Evolutionary conservation across 164 flowering plant species (phyloP), one percentile per base, ranked within the genome.

Genomic region (Euptelea pleiosperma): DNA sequence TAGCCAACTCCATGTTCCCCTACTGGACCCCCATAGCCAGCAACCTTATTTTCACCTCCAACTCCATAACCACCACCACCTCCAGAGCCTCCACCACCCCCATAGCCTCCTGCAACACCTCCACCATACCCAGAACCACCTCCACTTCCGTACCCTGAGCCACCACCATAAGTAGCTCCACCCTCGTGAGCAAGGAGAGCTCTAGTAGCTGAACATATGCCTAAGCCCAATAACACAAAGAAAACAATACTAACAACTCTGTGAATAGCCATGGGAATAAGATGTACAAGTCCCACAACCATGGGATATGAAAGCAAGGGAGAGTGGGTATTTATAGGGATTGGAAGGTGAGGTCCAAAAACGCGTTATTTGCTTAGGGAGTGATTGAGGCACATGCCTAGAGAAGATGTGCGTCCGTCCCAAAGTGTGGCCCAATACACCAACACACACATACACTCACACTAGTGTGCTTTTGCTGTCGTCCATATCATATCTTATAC

Each of bases 401-500:
- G 48, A 30, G 35, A 52, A 37, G 28, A 41, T 14, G 48, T 24
- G 43, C 18, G 12, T 28, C 65, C 25, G 40, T 21, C 45, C 46
- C 33, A 51, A 53, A 43, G 8, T 22, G 44, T 43, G 54, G 60
- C 50, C 60, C 25, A 55, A n/a, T 25, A 47, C 6, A 8, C 42
- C 51, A 21, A 18, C 4, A 40, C 19, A 44, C 2, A 21, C 48
- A 52, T 53, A 28, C 62, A 45, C 58, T n/a, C n/a, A n/a, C n/a
- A n/a, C n/a, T 62, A 62, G 70, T 66, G 75, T 61, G 69, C 35
- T 55, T 67, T 67, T 59, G 69, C 75, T 72, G 75, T 64, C 68
- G 8, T 57, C 69, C 75, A 71, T 36, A 55, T 42, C 26, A 10
- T 47, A 21, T 4, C 11, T 2, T 15, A 7, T 26, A 8, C 10